phyloP scores from a whole-genome alignment of 2,329 filamentous ascomycete species.

The Calonectria leucothoes region DNA sequence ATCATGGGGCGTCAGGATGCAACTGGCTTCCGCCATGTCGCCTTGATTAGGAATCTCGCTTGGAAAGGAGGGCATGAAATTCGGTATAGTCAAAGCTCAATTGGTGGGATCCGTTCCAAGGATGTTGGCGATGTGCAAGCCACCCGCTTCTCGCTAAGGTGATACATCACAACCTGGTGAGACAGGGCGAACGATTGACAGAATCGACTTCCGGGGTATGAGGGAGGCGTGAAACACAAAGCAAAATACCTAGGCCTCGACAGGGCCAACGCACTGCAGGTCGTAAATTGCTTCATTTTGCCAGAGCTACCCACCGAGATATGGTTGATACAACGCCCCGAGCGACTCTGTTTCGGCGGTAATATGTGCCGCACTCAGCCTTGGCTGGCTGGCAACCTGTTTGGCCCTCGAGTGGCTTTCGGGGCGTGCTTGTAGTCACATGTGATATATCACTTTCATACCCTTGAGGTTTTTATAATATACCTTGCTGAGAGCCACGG shows the following conservation, averaged over 20 bases:
- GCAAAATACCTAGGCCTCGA: constrained; percentile 8
- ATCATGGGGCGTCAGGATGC: not conserved
- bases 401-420: not conserved
- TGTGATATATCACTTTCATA: constrained; percentile 36
- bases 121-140: constrained; percentile 17
- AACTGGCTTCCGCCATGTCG: not conserved
- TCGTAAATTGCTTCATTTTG: constrained; percentile 19
- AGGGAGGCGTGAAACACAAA: constrained; percentile 13
- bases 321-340: not conserved
- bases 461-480: constrained; percentile 26
- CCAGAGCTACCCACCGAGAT: not conserved
- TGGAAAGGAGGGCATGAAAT: not conserved
- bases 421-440: constrained; percentile 20
- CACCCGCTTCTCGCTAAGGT: constrained; percentile 2
- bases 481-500: constrained; percentile 29
- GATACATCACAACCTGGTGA: constrained; percentile 14
- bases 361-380: not conserved
- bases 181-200: constrained; percentile 17
- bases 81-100: not conserved
- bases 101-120: not conserved
- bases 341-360: not conserved
- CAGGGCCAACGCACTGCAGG: constrained; percentile 7
- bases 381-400: not conserved
- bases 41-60: not conserved
- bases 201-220: constrained; percentile 4